Conservation (phyloP, 2,329 filamentous ascomycete species). For the Penicillium sp. region DNA sequence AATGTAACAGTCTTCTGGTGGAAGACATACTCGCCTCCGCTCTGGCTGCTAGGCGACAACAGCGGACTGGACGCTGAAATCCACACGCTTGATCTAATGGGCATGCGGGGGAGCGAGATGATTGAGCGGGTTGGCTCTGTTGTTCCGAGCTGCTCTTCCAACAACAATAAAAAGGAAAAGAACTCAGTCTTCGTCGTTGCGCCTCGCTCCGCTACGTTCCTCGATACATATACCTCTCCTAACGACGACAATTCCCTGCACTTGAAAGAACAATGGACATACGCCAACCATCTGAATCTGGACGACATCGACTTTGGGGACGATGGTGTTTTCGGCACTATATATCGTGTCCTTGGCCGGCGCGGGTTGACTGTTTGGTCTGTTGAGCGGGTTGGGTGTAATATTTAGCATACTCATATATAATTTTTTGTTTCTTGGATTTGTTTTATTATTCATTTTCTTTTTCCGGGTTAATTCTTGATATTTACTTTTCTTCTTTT, state of each 20-base stretch:
- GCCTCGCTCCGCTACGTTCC: conserved; percentile 41
- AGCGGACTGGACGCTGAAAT: conserved; percentile 29
- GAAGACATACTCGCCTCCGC: conserved; percentile 53
- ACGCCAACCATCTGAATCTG: conserved; percentile 46
- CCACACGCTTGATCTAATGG: conserved; percentile 47
- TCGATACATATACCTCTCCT: conserved; percentile 34
- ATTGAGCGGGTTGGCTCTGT: conserved; percentile 33
- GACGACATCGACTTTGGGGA: conserved; percentile 51
- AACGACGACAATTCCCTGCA: conserved; percentile 25
- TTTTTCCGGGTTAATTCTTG: background rate
- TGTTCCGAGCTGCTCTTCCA: conserved; percentile 27
- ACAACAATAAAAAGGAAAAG: conserved; percentile 6
- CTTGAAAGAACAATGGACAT: conserved; percentile 41
- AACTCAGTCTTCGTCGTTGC: conserved; percentile 42
- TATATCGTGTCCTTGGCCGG: conserved; percentile 45
- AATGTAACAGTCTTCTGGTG: conserved; percentile 48
- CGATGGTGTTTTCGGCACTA: conserved; percentile 45
- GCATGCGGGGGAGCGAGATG: conserved; percentile 40
- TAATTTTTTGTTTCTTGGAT: background rate
- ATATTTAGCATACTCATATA: background rate
- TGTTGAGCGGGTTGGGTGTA: conserved; percentile 32
- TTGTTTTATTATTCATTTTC: background rate
- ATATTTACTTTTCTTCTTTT: background rate
- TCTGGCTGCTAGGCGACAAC: conserved; percentile 46
- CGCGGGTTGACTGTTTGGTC: conserved; percentile 49